Conservation (phyloP, 2,329 filamentous ascomycete genomes). For the Xylaria multiplex region DNA sequence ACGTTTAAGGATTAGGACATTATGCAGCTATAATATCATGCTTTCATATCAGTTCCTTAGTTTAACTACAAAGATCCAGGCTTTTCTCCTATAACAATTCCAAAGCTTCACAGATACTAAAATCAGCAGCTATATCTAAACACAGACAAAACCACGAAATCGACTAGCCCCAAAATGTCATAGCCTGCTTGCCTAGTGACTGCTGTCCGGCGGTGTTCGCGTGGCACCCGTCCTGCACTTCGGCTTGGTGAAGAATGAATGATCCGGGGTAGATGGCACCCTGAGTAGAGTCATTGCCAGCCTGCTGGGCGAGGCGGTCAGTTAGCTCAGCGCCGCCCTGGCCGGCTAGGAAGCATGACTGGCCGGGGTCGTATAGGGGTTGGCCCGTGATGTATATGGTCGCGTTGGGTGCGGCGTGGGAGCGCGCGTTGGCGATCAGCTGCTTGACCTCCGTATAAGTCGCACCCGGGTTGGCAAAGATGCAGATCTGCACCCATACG, state of each 20-base stretch:
- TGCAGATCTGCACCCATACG: constrained; percentile 49
- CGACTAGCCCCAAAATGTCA: constrained; percentile 39
- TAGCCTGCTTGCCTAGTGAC: constrained; percentile 42
- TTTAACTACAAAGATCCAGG: too few species aligned
- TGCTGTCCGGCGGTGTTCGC: constrained; percentile 45
- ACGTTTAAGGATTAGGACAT: too few species aligned
- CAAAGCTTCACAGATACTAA: too few species aligned
- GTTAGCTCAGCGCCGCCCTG: constrained; percentile 37
- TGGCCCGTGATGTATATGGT: constrained; percentile 48
- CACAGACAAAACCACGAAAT: too few species aligned
- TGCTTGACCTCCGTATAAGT: constrained; percentile 46
- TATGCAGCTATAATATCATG: too few species aligned
- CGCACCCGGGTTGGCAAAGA: constrained; percentile 46
- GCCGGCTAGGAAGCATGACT: constrained; percentile 29
- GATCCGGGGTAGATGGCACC: constrained; percentile 43
- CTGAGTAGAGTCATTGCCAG: constrained; percentile 38
- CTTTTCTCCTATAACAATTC: too few species aligned
- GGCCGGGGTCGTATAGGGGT: constrained; percentile 44
- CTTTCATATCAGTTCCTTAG: too few species aligned
- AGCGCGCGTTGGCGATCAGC: constrained; percentile 46
- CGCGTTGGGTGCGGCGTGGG: constrained; percentile 43
- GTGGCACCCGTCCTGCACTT: constrained; percentile 46
- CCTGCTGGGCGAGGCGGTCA: constrained; percentile 41
- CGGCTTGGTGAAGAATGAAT: constrained; percentile 42
- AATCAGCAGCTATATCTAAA: too few species aligned